Evolutionary conservation across 768 basidiomycete species (phyloP).

Genomic region (Trametopsis cervina): DNA sequence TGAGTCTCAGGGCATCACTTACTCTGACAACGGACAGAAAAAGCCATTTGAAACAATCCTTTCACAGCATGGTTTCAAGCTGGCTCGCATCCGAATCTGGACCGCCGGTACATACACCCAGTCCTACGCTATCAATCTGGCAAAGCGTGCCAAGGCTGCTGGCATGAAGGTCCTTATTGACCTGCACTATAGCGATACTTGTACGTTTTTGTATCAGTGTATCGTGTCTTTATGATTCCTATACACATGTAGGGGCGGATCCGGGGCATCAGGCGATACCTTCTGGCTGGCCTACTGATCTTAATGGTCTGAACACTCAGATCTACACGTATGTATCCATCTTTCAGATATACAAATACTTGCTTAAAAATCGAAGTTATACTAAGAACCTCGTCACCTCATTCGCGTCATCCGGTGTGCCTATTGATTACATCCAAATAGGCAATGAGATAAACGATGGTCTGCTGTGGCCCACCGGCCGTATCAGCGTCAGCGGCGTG

Average conservation of each 20-base stretch:
- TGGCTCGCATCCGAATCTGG: slow-evolving; percentile 57
- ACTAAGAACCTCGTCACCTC: slow-evolving; percentile 44
- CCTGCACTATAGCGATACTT: slow-evolving; percentile 60
- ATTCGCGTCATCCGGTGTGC: slow-evolving; percentile 47
- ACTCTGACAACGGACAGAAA: slow-evolving; percentile 33
- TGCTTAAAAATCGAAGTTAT: slow-evolving; percentile 33
- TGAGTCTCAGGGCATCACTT: slow-evolving; percentile 40
- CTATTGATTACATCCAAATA: slow-evolving; percentile 38
- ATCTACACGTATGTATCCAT: slow-evolving; percentile 39
- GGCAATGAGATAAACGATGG: slow-evolving; percentile 66
- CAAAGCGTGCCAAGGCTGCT: slow-evolving; percentile 47
- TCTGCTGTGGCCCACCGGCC: slow-evolving; percentile 53
- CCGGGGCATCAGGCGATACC: slow-evolving; percentile 58
- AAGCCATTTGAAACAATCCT: slow-evolving; percentile 46
- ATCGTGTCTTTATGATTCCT: not conserved
- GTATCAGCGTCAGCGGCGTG: slow-evolving; percentile 45
- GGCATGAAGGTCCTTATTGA: slow-evolving; percentile 52
- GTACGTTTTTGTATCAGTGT: slow-evolving; percentile 25
- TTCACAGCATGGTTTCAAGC: slow-evolving; percentile 44
- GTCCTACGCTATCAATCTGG: slow-evolving; percentile 44
- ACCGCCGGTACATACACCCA: slow-evolving; percentile 53
- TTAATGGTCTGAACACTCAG: slow-evolving; percentile 47
- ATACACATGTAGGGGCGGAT: slow-evolving; percentile 44
- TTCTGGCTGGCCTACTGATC: slow-evolving; percentile 42
- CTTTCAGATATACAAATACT: not conserved